A percentile compares a stretch with the other conserved stretches of the same genome.
Conservation (phyloP, 1,284 basidiomycete species). For the Cerioporus squamosus region DNA sequence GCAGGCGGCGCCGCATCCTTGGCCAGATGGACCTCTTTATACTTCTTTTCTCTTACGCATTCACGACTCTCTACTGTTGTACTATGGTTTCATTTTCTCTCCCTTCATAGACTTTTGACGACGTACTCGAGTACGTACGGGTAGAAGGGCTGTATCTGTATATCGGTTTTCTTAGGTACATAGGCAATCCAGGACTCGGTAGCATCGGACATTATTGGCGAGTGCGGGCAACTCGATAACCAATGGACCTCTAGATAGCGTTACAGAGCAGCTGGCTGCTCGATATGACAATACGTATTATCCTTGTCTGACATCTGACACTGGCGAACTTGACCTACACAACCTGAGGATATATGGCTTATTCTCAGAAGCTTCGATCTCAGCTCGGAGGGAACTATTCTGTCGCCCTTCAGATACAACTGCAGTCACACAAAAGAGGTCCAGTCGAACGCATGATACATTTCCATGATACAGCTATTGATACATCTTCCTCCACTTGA, state of each 20-base stretch:
- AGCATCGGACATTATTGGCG: neutral
- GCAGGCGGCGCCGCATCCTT: slow-evolving; percentile 15
- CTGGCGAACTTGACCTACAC: too few species aligned
- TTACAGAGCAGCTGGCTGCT: too few species aligned
- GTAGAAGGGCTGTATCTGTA: slow-evolving; percentile 5
- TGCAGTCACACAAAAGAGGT: too few species aligned
- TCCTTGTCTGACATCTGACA: too few species aligned
- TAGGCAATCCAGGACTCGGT: neutral
- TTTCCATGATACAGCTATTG: neutral
- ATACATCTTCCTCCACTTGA: neutral
- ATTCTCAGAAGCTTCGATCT: too few species aligned
- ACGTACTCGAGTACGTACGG: neutral
- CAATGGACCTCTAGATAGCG: too few species aligned
- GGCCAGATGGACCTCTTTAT: slow-evolving; percentile 3
- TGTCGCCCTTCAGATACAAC: too few species aligned
- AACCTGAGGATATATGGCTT: too few species aligned
- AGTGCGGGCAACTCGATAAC: neutral
- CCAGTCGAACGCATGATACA: neutral
- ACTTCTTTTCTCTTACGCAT: too few species aligned
- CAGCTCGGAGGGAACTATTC: too few species aligned
- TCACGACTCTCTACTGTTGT: neutral
- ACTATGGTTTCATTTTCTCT: neutral
- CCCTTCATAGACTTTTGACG: neutral
- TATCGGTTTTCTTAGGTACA: neutral
- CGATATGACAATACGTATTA: too few species aligned